phyloP scores from a whole-genome alignment of 352 stramenopile genomes.

The Aphanomyces invadans region DNA sequence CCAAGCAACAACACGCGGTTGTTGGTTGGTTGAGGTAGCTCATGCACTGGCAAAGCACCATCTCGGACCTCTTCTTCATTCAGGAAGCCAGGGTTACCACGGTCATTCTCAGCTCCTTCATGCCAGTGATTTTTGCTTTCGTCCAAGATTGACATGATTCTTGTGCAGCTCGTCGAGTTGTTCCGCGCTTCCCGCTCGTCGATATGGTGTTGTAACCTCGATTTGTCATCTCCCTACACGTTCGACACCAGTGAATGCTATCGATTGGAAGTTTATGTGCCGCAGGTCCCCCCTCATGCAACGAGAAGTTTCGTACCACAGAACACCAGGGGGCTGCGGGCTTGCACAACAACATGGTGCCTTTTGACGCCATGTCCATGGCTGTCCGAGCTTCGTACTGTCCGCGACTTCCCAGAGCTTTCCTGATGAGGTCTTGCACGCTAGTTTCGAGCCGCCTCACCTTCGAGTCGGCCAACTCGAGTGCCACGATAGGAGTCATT shows the following conservation, averaged over 20 bases:
- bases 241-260: background rate
- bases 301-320: background rate
- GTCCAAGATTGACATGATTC: background rate
- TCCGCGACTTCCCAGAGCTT: background rate
- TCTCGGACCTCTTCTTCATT: too few species aligned
- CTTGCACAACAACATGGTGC: background rate
- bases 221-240: constrained; percentile 6
- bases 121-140: background rate
- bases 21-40: background rate
- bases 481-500: constrained; percentile 7
- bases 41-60: background rate
- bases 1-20: background rate
- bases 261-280: too few species aligned
- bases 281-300: too few species aligned
- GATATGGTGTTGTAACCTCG: background rate
- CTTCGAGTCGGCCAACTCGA: constrained; percentile 9
- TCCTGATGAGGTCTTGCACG: background rate
- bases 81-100: too few species aligned
- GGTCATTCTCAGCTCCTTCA: background rate
- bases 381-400: background rate
- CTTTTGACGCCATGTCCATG: background rate
- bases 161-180: background rate
- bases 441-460: background rate
- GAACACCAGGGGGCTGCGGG: background rate
- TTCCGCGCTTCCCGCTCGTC: background rate